Conservation (phyloP, 305 asterid genomes). For the Fraxinus angustifolia region DNA sequence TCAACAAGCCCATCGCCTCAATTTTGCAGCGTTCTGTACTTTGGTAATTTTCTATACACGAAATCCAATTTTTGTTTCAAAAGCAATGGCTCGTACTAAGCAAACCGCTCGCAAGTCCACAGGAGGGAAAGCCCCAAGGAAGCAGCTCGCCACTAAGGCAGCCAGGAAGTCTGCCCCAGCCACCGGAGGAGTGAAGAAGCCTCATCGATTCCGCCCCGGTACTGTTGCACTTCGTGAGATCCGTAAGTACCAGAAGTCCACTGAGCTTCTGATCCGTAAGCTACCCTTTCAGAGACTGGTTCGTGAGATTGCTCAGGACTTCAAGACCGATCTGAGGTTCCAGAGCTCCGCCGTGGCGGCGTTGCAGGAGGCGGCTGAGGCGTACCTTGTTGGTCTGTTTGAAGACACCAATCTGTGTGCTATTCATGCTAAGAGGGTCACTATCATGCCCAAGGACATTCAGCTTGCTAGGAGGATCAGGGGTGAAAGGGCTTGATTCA, state of each 20-base stretch:
- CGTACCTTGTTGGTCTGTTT: constrained; percentile 54
- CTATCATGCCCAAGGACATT: constrained; percentile 47
- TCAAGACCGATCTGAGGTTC: constrained; percentile 52
- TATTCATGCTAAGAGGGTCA: constrained; percentile 47
- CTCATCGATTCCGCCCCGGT: constrained; percentile 25
- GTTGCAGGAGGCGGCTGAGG: constrained; percentile 52
- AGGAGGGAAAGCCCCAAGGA: constrained; percentile 31
- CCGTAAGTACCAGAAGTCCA: constrained; percentile 28
- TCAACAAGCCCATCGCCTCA: not conserved
- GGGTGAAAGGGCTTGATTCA: constrained; percentile 43
- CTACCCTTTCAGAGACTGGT: constrained; percentile 29
- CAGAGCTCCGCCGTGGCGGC: constrained; percentile 56
- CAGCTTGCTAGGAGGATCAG: constrained; percentile 44
- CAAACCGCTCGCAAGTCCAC: constrained; percentile 34
- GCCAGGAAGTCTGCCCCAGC: constrained; percentile 32
- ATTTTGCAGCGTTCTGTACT: not conserved
- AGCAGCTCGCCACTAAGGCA: constrained; percentile 33
- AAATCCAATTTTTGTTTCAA: not conserved
- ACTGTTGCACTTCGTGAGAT: constrained; percentile 27
- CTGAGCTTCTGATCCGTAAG: constrained; percentile 27
- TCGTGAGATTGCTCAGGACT: constrained; percentile 38
- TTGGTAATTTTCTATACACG: not conserved
- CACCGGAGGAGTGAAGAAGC: constrained; percentile 30
- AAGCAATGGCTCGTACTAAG: constrained; percentile 27
- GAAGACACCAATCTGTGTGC: constrained; percentile 61